phyloP scores from a whole-genome alignment of 305 asterid species.

The Solanum aculeatissimum region DNA sequence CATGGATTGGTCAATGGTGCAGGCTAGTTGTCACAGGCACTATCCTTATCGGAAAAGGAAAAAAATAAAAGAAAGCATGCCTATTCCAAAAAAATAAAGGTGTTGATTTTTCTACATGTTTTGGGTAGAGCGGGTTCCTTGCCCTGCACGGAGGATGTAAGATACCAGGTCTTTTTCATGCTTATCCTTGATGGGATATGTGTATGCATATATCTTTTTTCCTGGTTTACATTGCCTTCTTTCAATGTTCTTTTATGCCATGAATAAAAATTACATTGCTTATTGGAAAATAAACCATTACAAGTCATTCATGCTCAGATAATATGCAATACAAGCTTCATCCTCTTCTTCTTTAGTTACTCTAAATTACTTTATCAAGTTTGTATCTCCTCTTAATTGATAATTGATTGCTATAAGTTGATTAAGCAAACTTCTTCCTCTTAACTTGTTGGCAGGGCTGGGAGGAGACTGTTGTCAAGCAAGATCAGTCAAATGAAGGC shows the following conservation, averaged over 20 bases:
- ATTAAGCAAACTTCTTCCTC: background rate
- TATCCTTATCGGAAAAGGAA: background rate
- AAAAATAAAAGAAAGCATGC: background rate
- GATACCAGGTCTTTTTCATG: background rate
- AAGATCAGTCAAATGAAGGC: conserved; percentile 60
- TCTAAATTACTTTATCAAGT: background rate
- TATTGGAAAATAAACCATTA: conserved; percentile 1
- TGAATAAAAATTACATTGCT: background rate
- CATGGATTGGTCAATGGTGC: background rate
- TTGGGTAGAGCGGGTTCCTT: background rate
- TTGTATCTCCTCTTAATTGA: background rate
- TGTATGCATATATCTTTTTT: background rate
- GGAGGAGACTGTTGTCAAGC: conserved; percentile 92
- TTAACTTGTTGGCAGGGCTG: conserved; percentile 61
- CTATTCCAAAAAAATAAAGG: background rate
- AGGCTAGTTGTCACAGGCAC: background rate
- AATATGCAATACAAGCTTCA: background rate
- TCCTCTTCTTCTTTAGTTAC: background rate
- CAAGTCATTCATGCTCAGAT: background rate
- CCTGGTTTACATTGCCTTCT: background rate
- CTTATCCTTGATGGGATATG: background rate
- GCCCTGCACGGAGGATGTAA: background rate
- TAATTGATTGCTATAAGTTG: background rate
- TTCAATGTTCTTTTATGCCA: background rate
- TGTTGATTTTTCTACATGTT: background rate